Conservation (phyloP, 257 asterid species). For the Gentiana dahurica region DNA sequence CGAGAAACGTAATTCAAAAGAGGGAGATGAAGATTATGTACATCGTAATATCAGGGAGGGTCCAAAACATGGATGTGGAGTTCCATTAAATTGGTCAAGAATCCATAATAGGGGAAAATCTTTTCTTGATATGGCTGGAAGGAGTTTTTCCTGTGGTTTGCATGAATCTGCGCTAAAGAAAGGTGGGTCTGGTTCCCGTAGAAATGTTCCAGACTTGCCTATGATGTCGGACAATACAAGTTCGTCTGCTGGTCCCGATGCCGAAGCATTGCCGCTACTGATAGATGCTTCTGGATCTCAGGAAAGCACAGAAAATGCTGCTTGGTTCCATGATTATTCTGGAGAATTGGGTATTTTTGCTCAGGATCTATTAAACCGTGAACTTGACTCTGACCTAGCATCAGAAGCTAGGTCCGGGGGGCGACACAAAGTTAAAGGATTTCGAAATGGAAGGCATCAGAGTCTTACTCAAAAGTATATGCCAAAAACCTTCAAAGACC, state of each 20-base stretch:
- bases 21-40: constrained; percentile 31
- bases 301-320: constrained; percentile 56
- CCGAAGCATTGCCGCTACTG: constrained; percentile 77
- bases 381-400: constrained; percentile 63
- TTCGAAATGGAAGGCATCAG: constrained; percentile 49
- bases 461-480: constrained; percentile 72
- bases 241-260: constrained; percentile 60
- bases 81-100: constrained; percentile 94
- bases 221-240: constrained; percentile 46
- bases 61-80: constrained; percentile 77
- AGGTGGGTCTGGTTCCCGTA: constrained; percentile 26
- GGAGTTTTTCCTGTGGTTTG: constrained; percentile 86
- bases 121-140: constrained; percentile 81
- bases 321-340: constrained; percentile 70
- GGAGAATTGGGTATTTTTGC: constrained; percentile 86
- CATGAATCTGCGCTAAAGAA: constrained; percentile 62
- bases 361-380: constrained; percentile 63
- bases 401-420: constrained; percentile 72
- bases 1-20: constrained; percentile 26
- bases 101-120: constrained; percentile 87
- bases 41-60: constrained; percentile 32
- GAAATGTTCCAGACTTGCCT: constrained; percentile 38
- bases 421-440: constrained; percentile 26
- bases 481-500: constrained; percentile 68
- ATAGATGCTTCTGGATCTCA: constrained; percentile 67